phyloP scores from a whole-genome alignment of 805 yeast species.

The Saturnispora dispora region DNA sequence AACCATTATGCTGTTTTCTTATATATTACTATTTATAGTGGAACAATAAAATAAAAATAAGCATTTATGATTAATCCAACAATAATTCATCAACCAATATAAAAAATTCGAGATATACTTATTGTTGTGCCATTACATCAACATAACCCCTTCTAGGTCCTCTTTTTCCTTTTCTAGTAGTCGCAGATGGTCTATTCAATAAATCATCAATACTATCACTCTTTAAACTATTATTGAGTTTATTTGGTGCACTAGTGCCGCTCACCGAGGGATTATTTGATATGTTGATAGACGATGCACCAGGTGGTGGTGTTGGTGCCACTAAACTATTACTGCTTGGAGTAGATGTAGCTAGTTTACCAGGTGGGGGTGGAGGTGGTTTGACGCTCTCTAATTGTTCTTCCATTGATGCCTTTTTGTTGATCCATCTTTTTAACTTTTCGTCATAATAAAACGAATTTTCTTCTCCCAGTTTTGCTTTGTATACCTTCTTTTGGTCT shows the following conservation, averaged over 20 bases:
- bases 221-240: slow-evolving; percentile 8
- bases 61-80: not conserved
- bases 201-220: slow-evolving; percentile 25
- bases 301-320: slow-evolving; percentile 16
- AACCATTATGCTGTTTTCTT: not conserved
- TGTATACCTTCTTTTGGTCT: slow-evolving; percentile 54
- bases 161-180: slow-evolving; percentile 35
- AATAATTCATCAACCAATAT: not conserved
- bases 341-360: not conserved
- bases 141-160: slow-evolving; percentile 54
- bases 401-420: slow-evolving; percentile 55
- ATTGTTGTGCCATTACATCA: slow-evolving; percentile 45
- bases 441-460: slow-evolving; percentile 73
- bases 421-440: slow-evolving; percentile 79
- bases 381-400: slow-evolving; percentile 47
- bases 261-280: slow-evolving; percentile 6
- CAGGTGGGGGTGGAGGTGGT: slow-evolving; percentile 62
- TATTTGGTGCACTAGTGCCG: slow-evolving; percentile 1
- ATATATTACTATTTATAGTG: not conserved
- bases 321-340: not conserved
- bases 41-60: not conserved
- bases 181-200: slow-evolving; percentile 23
- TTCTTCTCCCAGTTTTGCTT: slow-evolving; percentile 80
- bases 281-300: slow-evolving; percentile 24
- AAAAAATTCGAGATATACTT: not conserved